Evolutionary conservation across 257 asterid genomes (phyloP).

Genomic region (Lithospermum erythrorhizon): DNA sequence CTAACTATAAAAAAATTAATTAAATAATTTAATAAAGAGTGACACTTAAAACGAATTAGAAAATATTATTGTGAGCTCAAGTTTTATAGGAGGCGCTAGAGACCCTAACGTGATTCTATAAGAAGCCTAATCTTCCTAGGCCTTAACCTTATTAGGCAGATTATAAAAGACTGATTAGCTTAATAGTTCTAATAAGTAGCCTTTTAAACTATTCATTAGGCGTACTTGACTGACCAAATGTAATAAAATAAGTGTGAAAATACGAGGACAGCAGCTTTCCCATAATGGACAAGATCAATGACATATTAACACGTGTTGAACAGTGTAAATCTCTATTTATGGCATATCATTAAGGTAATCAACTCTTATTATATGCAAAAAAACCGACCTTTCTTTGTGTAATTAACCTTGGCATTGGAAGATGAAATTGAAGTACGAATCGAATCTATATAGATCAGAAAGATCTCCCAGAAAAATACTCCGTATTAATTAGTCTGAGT

Average conservation of each 20-base stretch:
- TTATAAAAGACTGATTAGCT: neutral
- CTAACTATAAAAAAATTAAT: no score
- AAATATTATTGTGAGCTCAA: no score
- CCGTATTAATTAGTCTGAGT: no score
- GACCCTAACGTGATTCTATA: neutral
- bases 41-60: no score
- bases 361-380: conserved; percentile 10
- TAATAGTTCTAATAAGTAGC: conserved; percentile 21
- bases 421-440: conserved; percentile 27
- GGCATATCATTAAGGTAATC: conserved; percentile 1
- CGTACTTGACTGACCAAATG: neutral
- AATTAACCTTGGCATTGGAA: conserved; percentile 22
- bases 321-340: conserved; percentile 1
- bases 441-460: conserved; percentile 1
- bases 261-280: neutral
- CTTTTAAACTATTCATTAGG: conserved; percentile 11
- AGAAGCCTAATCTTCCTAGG: conserved; percentile 4
- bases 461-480: neutral
- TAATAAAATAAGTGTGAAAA: neutral
- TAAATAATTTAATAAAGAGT: no score
- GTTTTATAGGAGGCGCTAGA: neutral
- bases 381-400: conserved; percentile 16
- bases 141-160: conserved; percentile 1
- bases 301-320: conserved; percentile 3
- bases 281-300: neutral